These are phyloP conservation scores for Yamadazyma kanchanaburiensis DNA, from an alignment of 1,139 yeast species.

Conservation along the genomic window DNA sequence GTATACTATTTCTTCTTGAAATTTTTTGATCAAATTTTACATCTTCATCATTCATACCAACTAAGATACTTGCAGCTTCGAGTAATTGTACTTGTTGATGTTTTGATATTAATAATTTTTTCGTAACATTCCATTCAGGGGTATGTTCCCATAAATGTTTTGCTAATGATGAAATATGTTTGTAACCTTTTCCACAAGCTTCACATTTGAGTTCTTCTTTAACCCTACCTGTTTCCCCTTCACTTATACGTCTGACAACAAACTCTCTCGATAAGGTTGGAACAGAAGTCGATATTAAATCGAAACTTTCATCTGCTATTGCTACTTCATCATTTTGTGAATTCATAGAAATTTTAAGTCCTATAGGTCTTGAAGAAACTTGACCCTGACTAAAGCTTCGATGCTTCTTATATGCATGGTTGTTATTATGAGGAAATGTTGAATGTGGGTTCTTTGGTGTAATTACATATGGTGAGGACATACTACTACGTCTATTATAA, in stretches of 20 bases:
- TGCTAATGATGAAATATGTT: conserved; percentile 78
- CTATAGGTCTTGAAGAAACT: conserved; percentile 1
- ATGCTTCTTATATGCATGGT: conserved; percentile 4
- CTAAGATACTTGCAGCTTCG: conserved; percentile 85
- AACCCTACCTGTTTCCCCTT: conserved; percentile 80
- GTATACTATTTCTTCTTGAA: conserved; percentile 13
- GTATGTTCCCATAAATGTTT: conserved; percentile 79
- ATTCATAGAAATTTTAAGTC: neutral
- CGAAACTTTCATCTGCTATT: conserved; percentile 1
- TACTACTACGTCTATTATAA: conserved; percentile 29
- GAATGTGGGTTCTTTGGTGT: conserved; percentile 22
- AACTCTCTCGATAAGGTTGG: conserved; percentile 65
- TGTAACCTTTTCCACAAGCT: conserved; percentile 88
- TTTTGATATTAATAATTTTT: conserved; percentile 74
- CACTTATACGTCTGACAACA: conserved; percentile 78
- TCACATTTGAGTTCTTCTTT: conserved; percentile 84
- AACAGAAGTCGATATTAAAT: conserved; percentile 28
- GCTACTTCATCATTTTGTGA: neutral
- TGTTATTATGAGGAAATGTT: conserved; percentile 2
- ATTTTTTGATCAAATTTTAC: too few species aligned
- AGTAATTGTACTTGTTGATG: conserved; percentile 88
- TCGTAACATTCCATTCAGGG: conserved; percentile 88
- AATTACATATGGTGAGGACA: conserved; percentile 33
- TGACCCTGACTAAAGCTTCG: conserved; percentile 6
- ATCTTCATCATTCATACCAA: conserved; percentile 66